Conservation (phyloP, 2,329 filamentous ascomycete genomes). For the Penicillium sp. region DNA sequence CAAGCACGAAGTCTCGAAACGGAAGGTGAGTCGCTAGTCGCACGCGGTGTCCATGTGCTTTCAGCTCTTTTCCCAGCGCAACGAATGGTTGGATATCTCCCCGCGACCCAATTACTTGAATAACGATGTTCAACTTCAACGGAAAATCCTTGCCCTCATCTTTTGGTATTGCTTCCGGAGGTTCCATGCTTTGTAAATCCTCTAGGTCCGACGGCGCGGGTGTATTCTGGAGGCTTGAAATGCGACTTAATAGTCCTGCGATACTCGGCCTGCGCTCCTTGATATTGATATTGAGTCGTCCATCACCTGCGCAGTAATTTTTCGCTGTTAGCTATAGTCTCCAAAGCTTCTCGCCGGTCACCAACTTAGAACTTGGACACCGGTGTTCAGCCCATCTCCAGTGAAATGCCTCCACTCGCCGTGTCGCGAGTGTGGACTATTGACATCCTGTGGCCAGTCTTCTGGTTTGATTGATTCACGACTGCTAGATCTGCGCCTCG, state of each 20-base stretch:
- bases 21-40: slow-evolving; percentile 70
- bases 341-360: background rate
- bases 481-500: background rate
- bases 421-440: background rate
- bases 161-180: background rate
- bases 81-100: slow-evolving; percentile 77
- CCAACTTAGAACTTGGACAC: slow-evolving; percentile 18
- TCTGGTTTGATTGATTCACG: slow-evolving; percentile 5
- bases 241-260: slow-evolving; percentile 19
- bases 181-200: background rate
- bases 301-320: slow-evolving; percentile 14
- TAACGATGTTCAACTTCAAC: slow-evolving; percentile 58
- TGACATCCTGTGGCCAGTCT: slow-evolving; percentile 14
- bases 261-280: slow-evolving; percentile 21
- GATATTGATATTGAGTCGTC: slow-evolving; percentile 24
- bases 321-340: background rate
- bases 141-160: slow-evolving; percentile 17
- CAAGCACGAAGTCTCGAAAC: slow-evolving; percentile 67
- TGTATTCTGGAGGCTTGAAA: slow-evolving; percentile 3
- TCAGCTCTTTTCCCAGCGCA: slow-evolving; percentile 65
- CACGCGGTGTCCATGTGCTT: slow-evolving; percentile 69
- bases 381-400: slow-evolving; percentile 21
- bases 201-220: slow-evolving; percentile 15
- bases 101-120: slow-evolving; percentile 72
- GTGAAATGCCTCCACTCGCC: slow-evolving; percentile 15